Evolutionary conservation across 768 basidiomycete genomes (phyloP), one percentile per base, ranked within the genome.

Genomic region (Trametes elegans): DNA sequence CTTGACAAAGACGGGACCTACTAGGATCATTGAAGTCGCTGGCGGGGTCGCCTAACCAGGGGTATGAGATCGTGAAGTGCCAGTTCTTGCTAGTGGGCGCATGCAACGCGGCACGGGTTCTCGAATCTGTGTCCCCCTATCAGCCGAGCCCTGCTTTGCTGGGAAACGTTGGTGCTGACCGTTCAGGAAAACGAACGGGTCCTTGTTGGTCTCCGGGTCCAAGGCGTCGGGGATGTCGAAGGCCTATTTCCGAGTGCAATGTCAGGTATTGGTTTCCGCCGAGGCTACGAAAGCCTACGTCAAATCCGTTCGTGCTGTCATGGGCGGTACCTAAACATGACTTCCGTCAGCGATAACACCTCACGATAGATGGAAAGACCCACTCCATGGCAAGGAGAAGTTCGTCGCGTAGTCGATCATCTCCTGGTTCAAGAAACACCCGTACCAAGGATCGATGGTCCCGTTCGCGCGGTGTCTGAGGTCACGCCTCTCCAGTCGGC

Each of bases 331-430:
- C n/a, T n/a, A n/a, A n/a, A n/a, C n/a, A n/a, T n/a, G n/a, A 8
- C 3, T 9, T 10, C 39, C 14, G 2, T 7, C 8, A 8, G 26
- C 19, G 35, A 6, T 10, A 6, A 11, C 1, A 9, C 7, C 29
- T n/a, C 18, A n/a, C 21, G 19, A 7, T n/a, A 41, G 32, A 10
- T 10, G 4, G 9, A 4, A 16, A 27, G 13, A 26, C 73, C n/a
- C 32, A 73, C 72, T 68, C 79, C 79, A 80, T 1, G 88, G 88
- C 64, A 76, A 82, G 0, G 87, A 86, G 63, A 76, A 88, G 64
- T 90, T 90, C 54, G 81, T 46, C 13, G 87, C 84, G 59, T 89
- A 89, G 68, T 89, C 87, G 28, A 86, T 62, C 69, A 84, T 78
- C 71, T 85, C 81, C 53, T 83, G 79, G 43, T 80, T 76, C 10